A percentile compares a stretch with the other conserved stretches of the same genome.
These are phyloP conservation scores for Cicer arietinum DNA, from an alignment of 306 rosid genomes.

Conservation along the genomic window DNA sequence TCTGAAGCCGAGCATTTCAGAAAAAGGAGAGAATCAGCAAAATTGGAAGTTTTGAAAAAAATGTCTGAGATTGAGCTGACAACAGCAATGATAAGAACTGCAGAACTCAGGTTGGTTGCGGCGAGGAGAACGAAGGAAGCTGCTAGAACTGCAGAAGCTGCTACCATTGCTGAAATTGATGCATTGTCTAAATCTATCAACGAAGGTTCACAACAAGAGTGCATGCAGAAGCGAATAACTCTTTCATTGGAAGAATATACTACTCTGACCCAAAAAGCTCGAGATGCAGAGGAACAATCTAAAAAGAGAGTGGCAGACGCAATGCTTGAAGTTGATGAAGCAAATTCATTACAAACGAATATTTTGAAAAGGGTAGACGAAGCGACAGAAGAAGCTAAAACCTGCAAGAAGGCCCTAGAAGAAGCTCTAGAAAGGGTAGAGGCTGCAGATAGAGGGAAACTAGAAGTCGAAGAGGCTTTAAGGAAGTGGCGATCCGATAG, in stretches of 20 bases:
- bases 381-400: slow-evolving; percentile 74
- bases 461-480: slow-evolving; percentile 81
- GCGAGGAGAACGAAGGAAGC: slow-evolving; percentile 92
- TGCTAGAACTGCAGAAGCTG: slow-evolving; percentile 80
- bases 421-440: slow-evolving; percentile 83
- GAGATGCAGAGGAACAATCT: slow-evolving; percentile 66
- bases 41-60: slow-evolving; percentile 59
- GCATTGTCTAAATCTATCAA: slow-evolving; percentile 53
- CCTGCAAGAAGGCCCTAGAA: slow-evolving; percentile 70
- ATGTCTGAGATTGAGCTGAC: slow-evolving; percentile 81
- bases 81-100: slow-evolving; percentile 67
- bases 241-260: slow-evolving; percentile 78
- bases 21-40: slow-evolving; percentile 69
- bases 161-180: slow-evolving; percentile 73
- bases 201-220: slow-evolving; percentile 27
- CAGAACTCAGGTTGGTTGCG: slow-evolving; percentile 78
- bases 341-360: slow-evolving; percentile 59
- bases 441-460: slow-evolving; percentile 80
- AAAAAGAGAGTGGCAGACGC: slow-evolving; percentile 62
- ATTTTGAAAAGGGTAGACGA: slow-evolving; percentile 69
- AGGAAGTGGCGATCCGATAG: slow-evolving; percentile 81
- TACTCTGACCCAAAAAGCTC: slow-evolving; percentile 61
- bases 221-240: slow-evolving; percentile 45
- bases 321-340: slow-evolving; percentile 79
- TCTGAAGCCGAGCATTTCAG: slow-evolving; percentile 74